Evolutionary conservation across 2,329 filamentous ascomycete species (phyloP), one percentile per base, ranked within the genome.

Genomic region (Coniella vitis): DNA sequence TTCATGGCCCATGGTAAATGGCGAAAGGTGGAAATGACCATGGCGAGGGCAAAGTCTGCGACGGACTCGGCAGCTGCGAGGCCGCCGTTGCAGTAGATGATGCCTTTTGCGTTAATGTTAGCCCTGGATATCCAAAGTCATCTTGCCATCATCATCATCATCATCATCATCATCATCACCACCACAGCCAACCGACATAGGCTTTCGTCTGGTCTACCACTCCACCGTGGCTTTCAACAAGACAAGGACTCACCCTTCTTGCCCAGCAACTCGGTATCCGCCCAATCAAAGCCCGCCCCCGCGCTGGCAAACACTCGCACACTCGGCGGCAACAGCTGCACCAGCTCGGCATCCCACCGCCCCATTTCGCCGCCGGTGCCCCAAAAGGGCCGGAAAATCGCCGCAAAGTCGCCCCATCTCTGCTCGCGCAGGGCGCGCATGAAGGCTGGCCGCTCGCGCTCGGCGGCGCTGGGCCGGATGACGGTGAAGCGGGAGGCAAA

Each of bases 61-160:
- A 88, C 84, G 4, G 84, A 79, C 58, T 89, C 85, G 7, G 82
- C 82, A 32, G 83, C 83, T 0, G 84, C 83, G 2, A 80, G 74
- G 2, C 83, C 84, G 3, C 80, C 76, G 65, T 89, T 88, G 70
- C 84, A 88, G 66, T 88, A 89, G 45, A 84, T 66, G 54, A 86
- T 77, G 34, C 80, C 76, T 76, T 43, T 34, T 7, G 2, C n/a
- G 12, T 20, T 3, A 12, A n/a, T n/a, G n/a, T n/a, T n/a, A n/a
- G n/a, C n/a, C n/a, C n/a, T n/a, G n/a, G n/a, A n/a, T n/a, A n/a
- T n/a, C n/a, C n/a, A n/a, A n/a, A n/a, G n/a, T n/a, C n/a, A n/a
- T n/a, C n/a, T n/a, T n/a, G n/a, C n/a, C n/a, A n/a, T 16, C 39
- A 10, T 16, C 13, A 16, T 42, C 22, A 5, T 16, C 25, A 12